Conservation (phyloP, 768 basidiomycete genomes). For the Suillus subluteus region DNA sequence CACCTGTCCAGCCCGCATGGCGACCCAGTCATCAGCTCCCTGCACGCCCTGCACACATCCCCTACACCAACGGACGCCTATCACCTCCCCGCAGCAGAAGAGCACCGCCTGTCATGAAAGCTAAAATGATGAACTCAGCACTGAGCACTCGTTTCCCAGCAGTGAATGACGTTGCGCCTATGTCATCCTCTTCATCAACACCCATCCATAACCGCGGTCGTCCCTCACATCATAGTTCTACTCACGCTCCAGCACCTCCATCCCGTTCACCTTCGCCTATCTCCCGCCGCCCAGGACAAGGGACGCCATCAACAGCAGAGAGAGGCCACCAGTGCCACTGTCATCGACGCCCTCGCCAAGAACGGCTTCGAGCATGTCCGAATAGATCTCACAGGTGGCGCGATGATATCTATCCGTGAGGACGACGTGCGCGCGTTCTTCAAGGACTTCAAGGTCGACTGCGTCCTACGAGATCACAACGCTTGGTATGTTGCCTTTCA, state of each 20-base stretch:
- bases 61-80: conserved; percentile 27
- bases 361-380: conserved; percentile 72
- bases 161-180: conserved; percentile 23
- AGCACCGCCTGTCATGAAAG: conserved; percentile 27
- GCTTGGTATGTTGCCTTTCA: conserved; percentile 86
- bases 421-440: conserved; percentile 74
- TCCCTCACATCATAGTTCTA: conserved; percentile 24
- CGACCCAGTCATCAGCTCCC: conserved; percentile 33
- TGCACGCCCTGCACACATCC: conserved; percentile 29
- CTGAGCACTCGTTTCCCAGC: conserved; percentile 25
- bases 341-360: conserved; percentile 50
- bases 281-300: conserved; percentile 41
- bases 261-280: conserved; percentile 47
- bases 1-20: conserved; percentile 23
- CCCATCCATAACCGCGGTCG: conserved; percentile 34
- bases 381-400: conserved; percentile 51
- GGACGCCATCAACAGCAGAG: conserved; percentile 27
- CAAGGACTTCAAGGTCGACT: conserved; percentile 69
- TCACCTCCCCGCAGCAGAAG: conserved; percentile 33
- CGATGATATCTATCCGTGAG: conserved; percentile 57
- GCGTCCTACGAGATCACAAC: conserved; percentile 68
- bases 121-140: conserved; percentile 28
- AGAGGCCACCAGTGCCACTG: conserved; percentile 23
- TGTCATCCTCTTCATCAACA: conserved; percentile 36
- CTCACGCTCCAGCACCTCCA: conserved; percentile 23